These are phyloP conservation scores for Leccinum olivaceopallidum DNA, from an alignment of 768 basidiomycete species.

Conservation along the genomic window DNA sequence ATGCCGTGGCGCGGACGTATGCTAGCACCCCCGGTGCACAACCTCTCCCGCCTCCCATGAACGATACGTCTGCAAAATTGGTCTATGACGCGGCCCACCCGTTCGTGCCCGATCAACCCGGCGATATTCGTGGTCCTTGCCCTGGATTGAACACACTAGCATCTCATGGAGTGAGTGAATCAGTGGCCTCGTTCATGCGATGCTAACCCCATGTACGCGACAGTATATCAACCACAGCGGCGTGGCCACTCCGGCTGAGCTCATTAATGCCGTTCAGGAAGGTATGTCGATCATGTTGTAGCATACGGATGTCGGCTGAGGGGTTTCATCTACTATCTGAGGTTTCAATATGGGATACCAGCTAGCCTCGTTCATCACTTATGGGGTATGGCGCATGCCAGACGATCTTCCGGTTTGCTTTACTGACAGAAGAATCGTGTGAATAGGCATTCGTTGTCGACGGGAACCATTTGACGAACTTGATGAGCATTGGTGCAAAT, in stretches of 20 bases:
- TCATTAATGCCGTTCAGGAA: conserved; percentile 26
- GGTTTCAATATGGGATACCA: conserved; percentile 28
- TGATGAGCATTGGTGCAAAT: conserved; percentile 30
- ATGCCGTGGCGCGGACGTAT: conserved; percentile 13
- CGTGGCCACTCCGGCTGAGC: conserved; percentile 24
- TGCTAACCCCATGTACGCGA: neutral
- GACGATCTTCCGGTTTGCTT: neutral
- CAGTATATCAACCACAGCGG: conserved; percentile 23
- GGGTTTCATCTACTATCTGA: neutral
- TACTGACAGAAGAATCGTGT: conserved; percentile 1
- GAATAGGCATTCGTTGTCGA: conserved; percentile 28
- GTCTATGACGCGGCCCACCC: conserved; percentile 25
- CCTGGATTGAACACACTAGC: conserved; percentile 28
- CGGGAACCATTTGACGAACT: conserved; percentile 29
- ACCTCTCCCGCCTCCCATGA: conserved; percentile 24
- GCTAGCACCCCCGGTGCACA: conserved; percentile 24
- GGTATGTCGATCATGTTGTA: conserved; percentile 3
- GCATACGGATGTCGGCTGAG: neutral
- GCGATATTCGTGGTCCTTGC: conserved; percentile 29
- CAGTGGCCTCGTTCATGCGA: neutral
- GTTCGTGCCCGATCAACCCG: conserved; percentile 10
- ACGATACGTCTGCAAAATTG: conserved; percentile 25
- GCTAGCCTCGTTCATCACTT: conserved; percentile 21
- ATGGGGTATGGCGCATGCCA: conserved; percentile 14
- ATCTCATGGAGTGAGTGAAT: conserved; percentile 26